A percentile compares a stretch with the other conserved stretches of the same genome.
Evolutionary conservation across 2,329 filamentous ascomycete species (phyloP).

Genomic region (Colletotrichum graminicola): DNA sequence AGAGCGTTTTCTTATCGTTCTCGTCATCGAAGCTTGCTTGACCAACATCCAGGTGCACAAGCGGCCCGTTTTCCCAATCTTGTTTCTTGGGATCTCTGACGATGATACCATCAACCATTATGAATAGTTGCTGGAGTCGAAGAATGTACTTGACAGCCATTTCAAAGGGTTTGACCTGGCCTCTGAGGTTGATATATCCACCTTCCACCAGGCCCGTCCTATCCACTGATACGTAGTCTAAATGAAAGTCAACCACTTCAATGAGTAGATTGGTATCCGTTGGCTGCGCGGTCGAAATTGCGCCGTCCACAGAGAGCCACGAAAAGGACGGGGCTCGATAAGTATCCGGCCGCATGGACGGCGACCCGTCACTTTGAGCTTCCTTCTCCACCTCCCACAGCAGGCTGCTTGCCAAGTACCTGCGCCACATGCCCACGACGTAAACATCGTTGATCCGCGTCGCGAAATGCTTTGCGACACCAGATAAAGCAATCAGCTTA

Average conservation of each 20-base stretch:
- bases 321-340: constrained; percentile 23
- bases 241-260: background rate
- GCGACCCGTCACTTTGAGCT: constrained; percentile 19
- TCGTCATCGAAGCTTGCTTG: constrained; percentile 10
- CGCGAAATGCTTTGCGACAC: background rate
- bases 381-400: background rate
- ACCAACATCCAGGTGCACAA: constrained; percentile 1
- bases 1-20: background rate
- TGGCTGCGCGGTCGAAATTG: fast-evolving
- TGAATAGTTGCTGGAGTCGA: background rate
- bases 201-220: background rate
- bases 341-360: fast-evolving
- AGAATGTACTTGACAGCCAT: background rate
- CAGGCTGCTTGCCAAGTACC: background rate
- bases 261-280: background rate
- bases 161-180: background rate
- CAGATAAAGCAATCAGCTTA: constrained; percentile 16
- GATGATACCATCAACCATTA: background rate
- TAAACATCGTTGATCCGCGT: background rate
- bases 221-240: background rate
- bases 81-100: background rate
- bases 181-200: constrained; percentile 8
- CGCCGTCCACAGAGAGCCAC: background rate
- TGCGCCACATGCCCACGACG: constrained; percentile 19
- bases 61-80: background rate